These are phyloP conservation scores for Theobroma grandiflorum DNA, from an alignment of 441 rosid genomes.

Conservation along the genomic window DNA sequence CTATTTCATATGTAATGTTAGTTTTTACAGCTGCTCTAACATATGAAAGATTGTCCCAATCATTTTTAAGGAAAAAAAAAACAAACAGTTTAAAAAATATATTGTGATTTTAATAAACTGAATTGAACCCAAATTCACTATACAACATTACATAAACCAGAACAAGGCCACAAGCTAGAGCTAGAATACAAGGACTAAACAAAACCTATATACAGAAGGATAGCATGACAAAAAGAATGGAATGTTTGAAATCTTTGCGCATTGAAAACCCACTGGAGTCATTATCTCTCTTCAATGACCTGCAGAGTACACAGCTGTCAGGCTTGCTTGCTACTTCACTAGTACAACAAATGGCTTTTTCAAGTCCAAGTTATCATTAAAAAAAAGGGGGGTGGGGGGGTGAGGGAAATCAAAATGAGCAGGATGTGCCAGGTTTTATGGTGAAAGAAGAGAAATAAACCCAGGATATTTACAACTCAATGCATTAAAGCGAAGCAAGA, in stretches of 20 bases:
- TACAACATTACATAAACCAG: not conserved
- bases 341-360: not conserved
- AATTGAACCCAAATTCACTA: not conserved
- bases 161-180: conserved; percentile 4
- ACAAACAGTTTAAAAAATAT: not conserved
- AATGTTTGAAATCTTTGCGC: conserved; percentile 9
- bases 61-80: not conserved
- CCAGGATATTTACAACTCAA: not conserved
- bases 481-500: not conserved
- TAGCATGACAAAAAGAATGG: not conserved
- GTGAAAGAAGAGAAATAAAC: not conserved
- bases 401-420: not conserved
- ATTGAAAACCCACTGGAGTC: not conserved
- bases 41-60: not conserved
- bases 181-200: not conserved
- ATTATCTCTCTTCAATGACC: not conserved
- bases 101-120: not conserved
- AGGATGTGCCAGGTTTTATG: not conserved
- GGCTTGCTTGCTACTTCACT: not conserved
- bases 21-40: not conserved
- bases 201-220: not conserved
- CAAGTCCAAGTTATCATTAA: not conserved
- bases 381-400: not conserved
- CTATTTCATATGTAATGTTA: not conserved
- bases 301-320: conserved; percentile 3